These are phyloP conservation scores for Backusella luteola DNA, from an alignment of 192 early-diverging fungal species.

Conservation along the genomic window DNA sequence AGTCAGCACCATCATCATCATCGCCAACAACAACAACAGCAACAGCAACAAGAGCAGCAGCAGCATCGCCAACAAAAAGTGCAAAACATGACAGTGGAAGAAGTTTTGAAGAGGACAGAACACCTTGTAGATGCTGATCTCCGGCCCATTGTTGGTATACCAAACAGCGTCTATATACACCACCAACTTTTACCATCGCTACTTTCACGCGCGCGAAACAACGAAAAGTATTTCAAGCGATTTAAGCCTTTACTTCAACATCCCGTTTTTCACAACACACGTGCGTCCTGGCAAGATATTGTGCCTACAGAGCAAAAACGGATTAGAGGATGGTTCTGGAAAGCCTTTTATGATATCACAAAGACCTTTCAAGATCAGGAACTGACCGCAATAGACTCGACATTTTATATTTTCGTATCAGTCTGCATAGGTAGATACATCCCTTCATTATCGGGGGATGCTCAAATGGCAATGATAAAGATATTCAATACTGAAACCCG, in stretches of 20 bases:
- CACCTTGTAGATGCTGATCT: background rate
- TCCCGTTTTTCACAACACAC: background rate
- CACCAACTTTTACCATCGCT: background rate
- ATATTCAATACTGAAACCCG: background rate
- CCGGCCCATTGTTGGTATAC: background rate
- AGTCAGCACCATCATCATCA: background rate
- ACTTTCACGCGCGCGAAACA: background rate
- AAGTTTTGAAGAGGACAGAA: background rate
- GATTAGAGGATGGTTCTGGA: background rate
- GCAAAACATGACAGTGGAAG: background rate
- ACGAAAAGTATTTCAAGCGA: background rate
- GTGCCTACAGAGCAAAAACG: background rate
- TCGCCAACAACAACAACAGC: background rate
- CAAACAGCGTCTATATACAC: background rate
- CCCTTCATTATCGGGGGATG: background rate
- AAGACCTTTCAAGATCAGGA: background rate
- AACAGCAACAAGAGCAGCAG: background rate
- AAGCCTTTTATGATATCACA: background rate
- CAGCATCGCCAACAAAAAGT: background rate
- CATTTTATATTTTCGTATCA: background rate
- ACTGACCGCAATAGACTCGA: background rate
- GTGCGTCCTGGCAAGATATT: background rate
- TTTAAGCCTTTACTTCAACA: background rate
- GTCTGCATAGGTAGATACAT: background rate
- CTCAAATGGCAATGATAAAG: background rate